A percentile compares a stretch with the other conserved stretches of the same genome.
phyloP scores from a whole-genome alignment of 768 basidiomycete species.

The Leccinum truebloodii region DNA sequence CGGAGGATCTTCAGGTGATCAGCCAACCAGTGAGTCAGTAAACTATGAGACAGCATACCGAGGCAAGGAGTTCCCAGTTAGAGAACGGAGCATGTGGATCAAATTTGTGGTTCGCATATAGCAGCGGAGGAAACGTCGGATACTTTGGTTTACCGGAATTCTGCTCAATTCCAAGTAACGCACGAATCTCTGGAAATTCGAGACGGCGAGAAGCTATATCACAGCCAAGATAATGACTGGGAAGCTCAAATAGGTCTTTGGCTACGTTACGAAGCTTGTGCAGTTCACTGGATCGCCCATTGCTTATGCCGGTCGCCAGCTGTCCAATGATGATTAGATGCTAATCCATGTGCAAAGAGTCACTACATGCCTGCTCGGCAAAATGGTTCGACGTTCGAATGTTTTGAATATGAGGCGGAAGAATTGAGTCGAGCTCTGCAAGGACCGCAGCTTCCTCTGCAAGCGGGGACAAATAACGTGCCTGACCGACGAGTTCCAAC shows the following conservation, averaged over 20 bases:
- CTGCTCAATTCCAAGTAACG: not conserved
- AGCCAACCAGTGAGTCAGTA: not conserved
- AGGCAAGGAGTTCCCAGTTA: not conserved
- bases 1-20: not conserved
- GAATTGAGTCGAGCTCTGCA: not conserved
- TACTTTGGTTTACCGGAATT: not conserved
- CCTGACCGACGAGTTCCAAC: not conserved
- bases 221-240: not conserved
- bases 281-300: not conserved
- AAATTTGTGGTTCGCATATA: not conserved
- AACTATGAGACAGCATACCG: not conserved
- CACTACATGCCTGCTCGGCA: not conserved
- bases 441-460: not conserved
- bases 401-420: not conserved
- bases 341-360: not conserved
- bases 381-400: not conserved
- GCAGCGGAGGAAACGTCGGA: not conserved
- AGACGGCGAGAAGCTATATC: not conserved
- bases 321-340: not conserved
- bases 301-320: not conserved
- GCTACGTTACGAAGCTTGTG: not conserved
- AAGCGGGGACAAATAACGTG: not conserved
- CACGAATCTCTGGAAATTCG: not conserved
- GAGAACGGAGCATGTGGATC: not conserved
- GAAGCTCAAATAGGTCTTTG: not conserved